A percentile compares a stretch with the other conserved stretches of the same genome.
Evolutionary conservation across 2,329 filamentous ascomycete genomes (phyloP).

Genomic region (Claviceps sp.): DNA sequence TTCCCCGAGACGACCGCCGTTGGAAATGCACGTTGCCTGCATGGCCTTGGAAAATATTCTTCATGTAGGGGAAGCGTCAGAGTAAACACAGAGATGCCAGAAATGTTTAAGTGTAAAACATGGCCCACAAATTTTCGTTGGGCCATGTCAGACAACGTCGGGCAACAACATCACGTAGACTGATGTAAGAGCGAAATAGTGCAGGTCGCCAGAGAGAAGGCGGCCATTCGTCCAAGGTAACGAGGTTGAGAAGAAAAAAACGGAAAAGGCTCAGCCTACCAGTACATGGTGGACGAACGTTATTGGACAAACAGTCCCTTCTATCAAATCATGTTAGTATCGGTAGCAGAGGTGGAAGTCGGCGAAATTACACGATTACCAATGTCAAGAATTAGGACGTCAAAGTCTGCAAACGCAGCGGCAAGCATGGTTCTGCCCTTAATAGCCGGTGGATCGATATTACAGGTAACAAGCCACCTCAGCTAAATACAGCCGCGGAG

Average conservation of each 20-base stretch:
- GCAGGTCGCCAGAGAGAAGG: background rate
- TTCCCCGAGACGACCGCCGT: background rate
- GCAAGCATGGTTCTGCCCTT: slow-evolving; percentile 4
- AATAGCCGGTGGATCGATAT: background rate
- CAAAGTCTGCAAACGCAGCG: slow-evolving; percentile 14
- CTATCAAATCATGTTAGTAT: slow-evolving; percentile 26
- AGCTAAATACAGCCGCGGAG: too few species aligned
- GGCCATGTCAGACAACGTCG: background rate
- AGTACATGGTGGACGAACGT: slow-evolving; percentile 74
- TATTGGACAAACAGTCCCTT: slow-evolving; percentile 73
- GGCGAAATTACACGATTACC: slow-evolving; percentile 14
- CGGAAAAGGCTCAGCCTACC: slow-evolving; percentile 39
- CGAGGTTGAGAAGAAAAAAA: background rate
- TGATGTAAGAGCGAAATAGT: background rate
- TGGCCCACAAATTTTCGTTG: background rate
- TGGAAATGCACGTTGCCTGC: background rate
- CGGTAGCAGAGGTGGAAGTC: background rate
- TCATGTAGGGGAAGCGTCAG: background rate
- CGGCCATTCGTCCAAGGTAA: background rate
- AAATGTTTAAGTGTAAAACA: background rate
- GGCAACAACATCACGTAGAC: background rate
- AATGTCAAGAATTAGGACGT: slow-evolving; percentile 24
- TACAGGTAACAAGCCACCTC: too few species aligned
- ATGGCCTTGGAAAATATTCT: background rate
- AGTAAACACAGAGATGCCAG: background rate